These are phyloP conservation scores for Phylloporus rhodoxanthus DNA, from an alignment of 768 basidiomycete species.

Conservation along the genomic window DNA sequence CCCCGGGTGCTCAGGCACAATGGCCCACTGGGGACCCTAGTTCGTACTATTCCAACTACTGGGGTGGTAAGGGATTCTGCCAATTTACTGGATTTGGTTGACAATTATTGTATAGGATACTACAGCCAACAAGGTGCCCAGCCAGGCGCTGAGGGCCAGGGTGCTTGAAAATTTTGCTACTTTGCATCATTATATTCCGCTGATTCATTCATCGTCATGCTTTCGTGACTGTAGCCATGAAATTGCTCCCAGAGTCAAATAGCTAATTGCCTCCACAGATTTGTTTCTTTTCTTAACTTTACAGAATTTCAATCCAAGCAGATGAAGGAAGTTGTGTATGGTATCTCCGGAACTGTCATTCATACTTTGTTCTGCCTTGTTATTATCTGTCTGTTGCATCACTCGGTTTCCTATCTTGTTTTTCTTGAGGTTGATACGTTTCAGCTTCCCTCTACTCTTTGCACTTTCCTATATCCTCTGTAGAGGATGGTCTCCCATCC, in stretches of 20 bases:
- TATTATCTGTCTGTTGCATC: conserved; percentile 18
- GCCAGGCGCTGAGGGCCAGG: conserved; percentile 51
- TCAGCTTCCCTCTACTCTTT: conserved; percentile 14
- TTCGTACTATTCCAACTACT: conserved; percentile 76
- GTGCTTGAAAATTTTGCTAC: conserved; percentile 25
- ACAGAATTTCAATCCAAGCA: conserved; percentile 30
- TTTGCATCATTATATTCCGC: conserved; percentile 24
- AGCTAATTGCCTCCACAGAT: conserved; percentile 14
- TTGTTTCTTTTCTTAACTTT: conserved; percentile 23
- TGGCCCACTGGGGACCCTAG: conserved; percentile 72
- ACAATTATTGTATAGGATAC: conserved; percentile 51
- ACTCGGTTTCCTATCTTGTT: conserved; percentile 18
- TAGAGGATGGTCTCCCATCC: conserved; percentile 30
- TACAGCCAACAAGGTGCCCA: conserved; percentile 71
- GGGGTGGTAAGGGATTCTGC: conserved; percentile 56
- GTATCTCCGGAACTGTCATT: conserved; percentile 28
- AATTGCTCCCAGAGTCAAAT: conserved; percentile 16
- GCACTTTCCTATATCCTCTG: conserved; percentile 23
- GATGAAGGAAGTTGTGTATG: conserved; percentile 31
- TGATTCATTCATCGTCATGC: conserved; percentile 21
- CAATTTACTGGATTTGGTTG: conserved; percentile 4
- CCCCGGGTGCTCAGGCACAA: conserved; percentile 62
- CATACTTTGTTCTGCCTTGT: conserved; percentile 26
- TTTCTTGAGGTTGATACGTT: conserved; percentile 23
- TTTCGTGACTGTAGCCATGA: conserved; percentile 32